Evolutionary conservation across 1,139 yeast species (phyloP).

Genomic region (Blastobotrys raffinosifermentans): DNA sequence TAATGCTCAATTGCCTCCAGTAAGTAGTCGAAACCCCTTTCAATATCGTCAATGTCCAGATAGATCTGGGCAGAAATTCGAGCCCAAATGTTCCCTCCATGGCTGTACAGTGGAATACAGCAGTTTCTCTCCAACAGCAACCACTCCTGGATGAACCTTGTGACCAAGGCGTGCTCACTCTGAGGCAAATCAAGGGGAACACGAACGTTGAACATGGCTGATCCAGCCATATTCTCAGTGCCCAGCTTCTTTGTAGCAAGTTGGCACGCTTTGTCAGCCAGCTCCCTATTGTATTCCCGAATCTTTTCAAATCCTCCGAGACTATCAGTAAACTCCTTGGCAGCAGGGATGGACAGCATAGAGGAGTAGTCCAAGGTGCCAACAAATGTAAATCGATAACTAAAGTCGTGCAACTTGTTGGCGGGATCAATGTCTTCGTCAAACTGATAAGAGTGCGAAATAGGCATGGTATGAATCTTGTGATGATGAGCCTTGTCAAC

Average conservation of each 20-base stretch:
- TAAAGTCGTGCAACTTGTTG: constrained; percentile 15
- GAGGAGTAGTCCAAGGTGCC: constrained; percentile 37
- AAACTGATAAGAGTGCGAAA: constrained; percentile 34
- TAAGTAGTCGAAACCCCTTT: constrained; percentile 37
- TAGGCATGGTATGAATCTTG: constrained; percentile 52
- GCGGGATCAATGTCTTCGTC: constrained; percentile 11
- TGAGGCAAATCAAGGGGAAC: constrained; percentile 32
- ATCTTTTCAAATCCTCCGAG: constrained; percentile 57
- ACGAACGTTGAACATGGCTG: constrained; percentile 45
- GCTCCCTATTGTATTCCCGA: constrained; percentile 40
- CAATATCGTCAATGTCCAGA: constrained; percentile 51
- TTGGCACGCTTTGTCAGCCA: constrained; percentile 43
- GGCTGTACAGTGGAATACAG: constrained; percentile 42
- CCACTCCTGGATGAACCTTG: constrained; percentile 16
- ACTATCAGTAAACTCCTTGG: constrained; percentile 46
- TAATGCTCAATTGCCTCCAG: constrained; percentile 18
- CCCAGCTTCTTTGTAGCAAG: constrained; percentile 33
- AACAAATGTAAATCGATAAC: constrained; percentile 32
- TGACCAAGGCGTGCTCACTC: constrained; percentile 11
- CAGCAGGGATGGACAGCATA: constrained; percentile 35
- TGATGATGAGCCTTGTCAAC: constrained; percentile 49
- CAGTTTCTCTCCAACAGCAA: constrained; percentile 36
- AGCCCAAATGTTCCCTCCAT: constrained; percentile 40
- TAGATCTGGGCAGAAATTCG: constrained; percentile 59
- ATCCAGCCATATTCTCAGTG: constrained; percentile 21